Evolutionary conservation across 148 eudicot species (phyloP).

Genomic region (Rhododendron williamsianum): DNA sequence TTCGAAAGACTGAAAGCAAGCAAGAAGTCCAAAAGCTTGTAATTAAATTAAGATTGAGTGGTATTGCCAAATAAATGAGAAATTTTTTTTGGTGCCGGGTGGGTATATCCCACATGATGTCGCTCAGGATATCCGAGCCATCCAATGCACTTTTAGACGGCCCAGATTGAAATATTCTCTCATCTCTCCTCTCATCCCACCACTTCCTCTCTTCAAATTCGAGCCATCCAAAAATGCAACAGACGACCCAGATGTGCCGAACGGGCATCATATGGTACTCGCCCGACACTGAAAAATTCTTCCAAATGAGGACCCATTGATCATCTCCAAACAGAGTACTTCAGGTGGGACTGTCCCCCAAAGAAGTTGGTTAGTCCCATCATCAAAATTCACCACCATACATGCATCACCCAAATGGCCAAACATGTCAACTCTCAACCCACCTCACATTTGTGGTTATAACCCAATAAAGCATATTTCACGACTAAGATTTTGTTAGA

Average conservation of each 20-base stretch:
- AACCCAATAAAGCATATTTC: no score
- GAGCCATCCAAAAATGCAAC: no score
- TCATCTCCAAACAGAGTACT: neutral
- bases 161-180: no score
- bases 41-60: neutral
- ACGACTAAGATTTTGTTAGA: no score
- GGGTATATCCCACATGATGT: no score
- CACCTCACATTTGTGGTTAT: no score
- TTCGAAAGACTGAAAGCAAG: neutral
- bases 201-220: no score
- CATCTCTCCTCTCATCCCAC: no score
- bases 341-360: conserved; percentile 16
- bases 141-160: no score
- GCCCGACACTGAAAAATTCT: no score
- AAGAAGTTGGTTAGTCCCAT: conserved; percentile 11
- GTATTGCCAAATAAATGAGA: neutral
- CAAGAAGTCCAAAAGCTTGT: neutral
- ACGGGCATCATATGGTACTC: rapidly evolving
- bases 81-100: no score
- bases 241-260: no score
- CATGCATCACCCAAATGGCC: conserved; percentile 4
- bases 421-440: neutral
- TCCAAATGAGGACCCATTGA: neutral
- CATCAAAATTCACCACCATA: neutral
- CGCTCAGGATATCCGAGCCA: rapidly evolving